phyloP scores from a whole-genome alignment of 768 basidiomycete genomes.

The Suillus placidus region DNA sequence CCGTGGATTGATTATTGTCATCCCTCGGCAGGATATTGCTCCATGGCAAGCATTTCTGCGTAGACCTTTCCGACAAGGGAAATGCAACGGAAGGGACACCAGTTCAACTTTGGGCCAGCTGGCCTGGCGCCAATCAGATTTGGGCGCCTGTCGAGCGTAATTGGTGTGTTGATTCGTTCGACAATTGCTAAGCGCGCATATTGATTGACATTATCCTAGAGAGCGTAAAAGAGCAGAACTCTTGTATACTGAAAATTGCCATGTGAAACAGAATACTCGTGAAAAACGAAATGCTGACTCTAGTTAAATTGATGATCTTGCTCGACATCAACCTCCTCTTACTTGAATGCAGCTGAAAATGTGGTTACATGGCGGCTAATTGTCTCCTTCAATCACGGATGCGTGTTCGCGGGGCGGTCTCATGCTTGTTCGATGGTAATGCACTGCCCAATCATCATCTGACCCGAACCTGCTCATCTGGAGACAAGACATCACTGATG shows the following conservation, averaged over 20 bases:
- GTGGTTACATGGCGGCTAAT: no score
- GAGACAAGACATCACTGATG: background rate
- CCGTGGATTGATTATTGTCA: background rate
- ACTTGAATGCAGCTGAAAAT: no score
- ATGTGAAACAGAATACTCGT: background rate
- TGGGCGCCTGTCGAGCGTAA: slow-evolving; percentile 43
- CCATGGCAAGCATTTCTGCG: slow-evolving; percentile 43
- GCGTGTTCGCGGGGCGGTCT: no score
- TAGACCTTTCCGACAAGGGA: slow-evolving; percentile 54
- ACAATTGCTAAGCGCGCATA: no score
- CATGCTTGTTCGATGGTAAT: background rate
- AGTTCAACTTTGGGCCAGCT: slow-evolving; percentile 50
- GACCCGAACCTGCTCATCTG: background rate
- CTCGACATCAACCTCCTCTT: background rate
- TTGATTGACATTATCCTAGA: background rate
- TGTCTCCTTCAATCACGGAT: background rate
- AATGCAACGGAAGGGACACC: slow-evolving; percentile 46
- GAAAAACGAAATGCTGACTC: background rate
- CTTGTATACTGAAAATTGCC: background rate
- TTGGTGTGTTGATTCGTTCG: background rate
- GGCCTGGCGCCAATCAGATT: slow-evolving; percentile 54
- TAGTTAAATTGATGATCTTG: no score
- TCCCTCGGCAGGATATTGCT: slow-evolving; percentile 44
- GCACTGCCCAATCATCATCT: background rate
- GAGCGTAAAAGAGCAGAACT: background rate